Conservation (phyloP, 2,329 filamentous ascomycete genomes). For the Apiospora pterosperma region DNA sequence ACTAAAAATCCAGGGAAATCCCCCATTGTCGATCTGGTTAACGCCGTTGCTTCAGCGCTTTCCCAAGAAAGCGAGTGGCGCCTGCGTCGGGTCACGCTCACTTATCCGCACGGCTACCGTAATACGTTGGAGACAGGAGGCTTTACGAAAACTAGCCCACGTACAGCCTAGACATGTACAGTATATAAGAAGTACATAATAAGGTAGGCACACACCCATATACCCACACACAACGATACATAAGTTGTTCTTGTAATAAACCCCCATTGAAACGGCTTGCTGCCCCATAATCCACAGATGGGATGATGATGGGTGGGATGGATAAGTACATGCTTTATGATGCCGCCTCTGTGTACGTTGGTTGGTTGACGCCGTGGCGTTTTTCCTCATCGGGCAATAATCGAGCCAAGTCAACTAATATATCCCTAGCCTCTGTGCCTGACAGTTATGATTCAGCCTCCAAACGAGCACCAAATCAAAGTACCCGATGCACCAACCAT, state of each 20-base stretch:
- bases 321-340: background rate
- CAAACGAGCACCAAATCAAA: conserved; percentile 1
- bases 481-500: background rate
- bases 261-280: too few species aligned
- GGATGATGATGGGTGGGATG: background rate
- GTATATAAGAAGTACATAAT: too few species aligned
- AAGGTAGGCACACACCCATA: background rate
- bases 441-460: background rate
- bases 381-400: background rate
- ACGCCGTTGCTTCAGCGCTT: conserved; percentile 3
- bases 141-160: background rate
- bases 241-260: too few species aligned
- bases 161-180: background rate
- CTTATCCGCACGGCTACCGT: background rate
- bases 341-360: background rate
- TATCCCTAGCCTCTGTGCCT: background rate
- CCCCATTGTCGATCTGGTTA: background rate
- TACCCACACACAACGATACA: too few species aligned
- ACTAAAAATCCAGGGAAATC: background rate
- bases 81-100: background rate
- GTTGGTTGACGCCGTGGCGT: background rate
- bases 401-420: background rate
- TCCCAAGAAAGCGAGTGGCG: background rate
- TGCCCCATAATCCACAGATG: background rate
- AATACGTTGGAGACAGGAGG: background rate